These are phyloP conservation scores for Fusarium marasasianum DNA, from an alignment of 2,329 filamentous ascomycete species.

Conservation along the genomic window DNA sequence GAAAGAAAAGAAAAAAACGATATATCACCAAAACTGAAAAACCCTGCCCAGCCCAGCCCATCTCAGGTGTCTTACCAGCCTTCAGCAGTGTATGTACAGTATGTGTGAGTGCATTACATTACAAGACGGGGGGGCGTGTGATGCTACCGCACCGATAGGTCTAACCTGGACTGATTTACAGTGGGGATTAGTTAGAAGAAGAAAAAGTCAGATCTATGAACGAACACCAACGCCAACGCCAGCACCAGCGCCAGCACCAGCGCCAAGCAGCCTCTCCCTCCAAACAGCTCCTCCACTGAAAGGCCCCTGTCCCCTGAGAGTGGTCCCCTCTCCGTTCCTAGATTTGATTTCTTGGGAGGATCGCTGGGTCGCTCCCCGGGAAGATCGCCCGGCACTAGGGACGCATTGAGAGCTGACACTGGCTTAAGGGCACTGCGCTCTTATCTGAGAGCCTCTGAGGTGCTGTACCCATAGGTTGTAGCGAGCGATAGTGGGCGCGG, in stretches of 20 bases:
- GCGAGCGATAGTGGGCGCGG: conserved; percentile 11
- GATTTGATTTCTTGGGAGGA: conserved; percentile 29
- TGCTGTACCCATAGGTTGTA: not conserved
- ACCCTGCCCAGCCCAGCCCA: not conserved
- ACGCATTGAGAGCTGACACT: conserved; percentile 1
- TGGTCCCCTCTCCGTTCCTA: conserved; percentile 18
- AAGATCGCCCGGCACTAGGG: conserved; percentile 33
- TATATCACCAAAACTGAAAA: conserved; percentile 14
- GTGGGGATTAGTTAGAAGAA: not conserved
- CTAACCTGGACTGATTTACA: not conserved
- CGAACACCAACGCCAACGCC: not conserved
- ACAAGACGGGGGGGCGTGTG: conserved; percentile 2
- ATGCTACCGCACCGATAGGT: not conserved
- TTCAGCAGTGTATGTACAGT: not conserved
- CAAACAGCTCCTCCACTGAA: not conserved
- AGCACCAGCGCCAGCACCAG: not conserved
- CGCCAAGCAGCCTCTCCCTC: not conserved
- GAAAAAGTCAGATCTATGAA: conserved; percentile 9
- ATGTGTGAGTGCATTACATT: not conserved
- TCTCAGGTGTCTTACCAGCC: conserved; percentile 30
- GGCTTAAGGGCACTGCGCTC: not conserved
- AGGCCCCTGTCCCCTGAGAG: not conserved
- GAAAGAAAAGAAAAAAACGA: conserved; percentile 11
- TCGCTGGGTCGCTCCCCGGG: conserved; percentile 30
- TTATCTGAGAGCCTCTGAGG: not conserved